phyloP scores from a whole-genome alignment of 2,329 filamentous ascomycete genomes.

The Epichloe coenophiala region DNA sequence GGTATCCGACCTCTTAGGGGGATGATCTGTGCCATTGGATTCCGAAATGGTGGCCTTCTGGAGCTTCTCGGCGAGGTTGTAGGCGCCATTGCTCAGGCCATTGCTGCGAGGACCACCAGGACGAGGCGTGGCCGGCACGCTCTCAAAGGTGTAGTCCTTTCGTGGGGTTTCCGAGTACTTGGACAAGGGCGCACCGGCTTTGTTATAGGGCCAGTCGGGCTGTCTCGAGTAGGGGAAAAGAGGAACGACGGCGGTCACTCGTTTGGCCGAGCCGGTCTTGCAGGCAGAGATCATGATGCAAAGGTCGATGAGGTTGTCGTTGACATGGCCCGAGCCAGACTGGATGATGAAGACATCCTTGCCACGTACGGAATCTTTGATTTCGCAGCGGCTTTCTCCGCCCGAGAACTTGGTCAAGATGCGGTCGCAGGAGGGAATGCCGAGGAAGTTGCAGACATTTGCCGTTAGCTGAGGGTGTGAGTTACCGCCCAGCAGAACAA shows the following conservation, averaged over 20 bases:
- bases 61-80: conserved; percentile 58
- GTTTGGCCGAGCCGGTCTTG: conserved; percentile 82
- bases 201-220: conserved; percentile 94
- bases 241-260: conserved; percentile 86
- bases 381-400: conserved; percentile 89
- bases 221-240: conserved; percentile 96
- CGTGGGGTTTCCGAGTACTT: conserved; percentile 44
- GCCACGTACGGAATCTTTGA: conserved; percentile 87
- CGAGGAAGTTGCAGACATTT: conserved; percentile 76
- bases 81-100: conserved; percentile 51
- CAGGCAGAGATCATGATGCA: conserved; percentile 98
- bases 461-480: conserved; percentile 83
- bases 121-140: conserved; percentile 73
- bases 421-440: conserved; percentile 72
- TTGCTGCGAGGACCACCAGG: conserved; percentile 55
- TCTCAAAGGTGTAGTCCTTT: conserved; percentile 77
- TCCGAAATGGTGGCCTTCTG: conserved; percentile 48
- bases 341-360: conserved; percentile 99
- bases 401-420: conserved; percentile 86
- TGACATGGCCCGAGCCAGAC: conserved; percentile 81
- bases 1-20: conserved; percentile 24
- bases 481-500: conserved; percentile 84
- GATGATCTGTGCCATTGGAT: conserved; percentile 15
- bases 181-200: conserved; percentile 75
- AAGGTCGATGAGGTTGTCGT: conserved; percentile 91